These are phyloP conservation scores for Sesbania bispinosa DNA, from an alignment of 306 rosid species.

Conservation along the genomic window DNA sequence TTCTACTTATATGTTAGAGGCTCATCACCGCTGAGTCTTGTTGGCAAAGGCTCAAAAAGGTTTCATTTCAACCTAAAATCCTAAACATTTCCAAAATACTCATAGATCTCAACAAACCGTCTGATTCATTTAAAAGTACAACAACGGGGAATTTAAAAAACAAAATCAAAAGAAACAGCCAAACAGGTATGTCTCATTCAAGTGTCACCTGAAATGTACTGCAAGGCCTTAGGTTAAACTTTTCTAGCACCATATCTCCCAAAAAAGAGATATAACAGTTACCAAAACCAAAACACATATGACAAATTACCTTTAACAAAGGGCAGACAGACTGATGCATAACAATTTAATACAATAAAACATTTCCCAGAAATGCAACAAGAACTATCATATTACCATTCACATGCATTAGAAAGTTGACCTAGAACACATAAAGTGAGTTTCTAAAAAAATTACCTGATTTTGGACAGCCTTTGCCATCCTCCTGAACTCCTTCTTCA, in stretches of 20 bases:
- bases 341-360: no score
- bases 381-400: background rate
- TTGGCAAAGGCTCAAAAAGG: background rate
- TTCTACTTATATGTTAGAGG: slow-evolving; percentile 42
- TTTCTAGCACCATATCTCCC: background rate
- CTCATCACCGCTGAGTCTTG: slow-evolving; percentile 42
- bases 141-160: background rate
- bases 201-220: background rate
- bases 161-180: background rate
- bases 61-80: background rate
- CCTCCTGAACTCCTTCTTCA: slow-evolving; percentile 86
- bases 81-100: no score
- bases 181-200: background rate
- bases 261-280: background rate
- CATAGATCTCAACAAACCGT: background rate
- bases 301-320: background rate
- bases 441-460: slow-evolving; percentile 46
- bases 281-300: background rate
- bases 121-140: background rate
- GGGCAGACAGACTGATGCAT: no score
- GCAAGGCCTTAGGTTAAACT: background rate
- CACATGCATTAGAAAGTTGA: background rate
- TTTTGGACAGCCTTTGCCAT: slow-evolving; percentile 76
- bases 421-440: background rate
- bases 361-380: background rate